Conservation (phyloP, 2,329 filamentous ascomycete species). For the Ophiocordyceps camponoti-leonardi region DNA sequence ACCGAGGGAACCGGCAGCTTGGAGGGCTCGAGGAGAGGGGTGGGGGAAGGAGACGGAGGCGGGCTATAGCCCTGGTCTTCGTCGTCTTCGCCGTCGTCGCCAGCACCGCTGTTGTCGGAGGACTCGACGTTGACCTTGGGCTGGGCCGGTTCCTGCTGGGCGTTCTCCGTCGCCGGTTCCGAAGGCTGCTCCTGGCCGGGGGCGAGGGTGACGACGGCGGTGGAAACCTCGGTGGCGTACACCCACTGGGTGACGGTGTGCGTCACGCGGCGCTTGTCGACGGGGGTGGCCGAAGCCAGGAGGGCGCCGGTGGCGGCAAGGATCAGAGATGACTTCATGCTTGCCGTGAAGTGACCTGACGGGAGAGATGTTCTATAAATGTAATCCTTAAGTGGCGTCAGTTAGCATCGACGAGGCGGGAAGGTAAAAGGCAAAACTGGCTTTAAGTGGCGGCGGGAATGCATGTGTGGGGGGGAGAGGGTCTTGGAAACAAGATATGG, state of each 20-base stretch:
- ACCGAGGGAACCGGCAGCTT: neutral
- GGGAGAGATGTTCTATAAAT: neutral
- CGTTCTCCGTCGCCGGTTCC: neutral
- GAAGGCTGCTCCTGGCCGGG: constrained; percentile 9
- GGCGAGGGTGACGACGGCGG: constrained; percentile 24
- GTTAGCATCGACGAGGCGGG: neutral
- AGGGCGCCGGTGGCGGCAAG: constrained; percentile 27
- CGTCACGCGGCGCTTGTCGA: constrained; percentile 8
- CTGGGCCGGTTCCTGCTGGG: neutral
- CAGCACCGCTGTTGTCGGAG: neutral
- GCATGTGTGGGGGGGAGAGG: neutral
- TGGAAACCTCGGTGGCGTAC: constrained; percentile 17
- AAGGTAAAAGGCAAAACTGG: neutral
- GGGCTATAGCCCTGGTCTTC: too few relatives aligned
- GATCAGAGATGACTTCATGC: constrained; percentile 32
- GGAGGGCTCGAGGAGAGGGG: neutral
- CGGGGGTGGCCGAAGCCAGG: constrained; percentile 25
- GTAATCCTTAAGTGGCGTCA: neutral
- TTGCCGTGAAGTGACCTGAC: constrained; percentile 6
- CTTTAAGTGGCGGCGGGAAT: neutral
- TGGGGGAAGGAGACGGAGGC: neutral
- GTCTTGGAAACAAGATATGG: neutral
- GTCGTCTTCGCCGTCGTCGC: too few relatives aligned
- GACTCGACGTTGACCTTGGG: neutral
- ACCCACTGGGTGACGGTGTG: constrained; percentile 21